These are phyloP conservation scores for Vararia minispora DNA, from an alignment of 768 basidiomycete species.

Conservation along the genomic window DNA sequence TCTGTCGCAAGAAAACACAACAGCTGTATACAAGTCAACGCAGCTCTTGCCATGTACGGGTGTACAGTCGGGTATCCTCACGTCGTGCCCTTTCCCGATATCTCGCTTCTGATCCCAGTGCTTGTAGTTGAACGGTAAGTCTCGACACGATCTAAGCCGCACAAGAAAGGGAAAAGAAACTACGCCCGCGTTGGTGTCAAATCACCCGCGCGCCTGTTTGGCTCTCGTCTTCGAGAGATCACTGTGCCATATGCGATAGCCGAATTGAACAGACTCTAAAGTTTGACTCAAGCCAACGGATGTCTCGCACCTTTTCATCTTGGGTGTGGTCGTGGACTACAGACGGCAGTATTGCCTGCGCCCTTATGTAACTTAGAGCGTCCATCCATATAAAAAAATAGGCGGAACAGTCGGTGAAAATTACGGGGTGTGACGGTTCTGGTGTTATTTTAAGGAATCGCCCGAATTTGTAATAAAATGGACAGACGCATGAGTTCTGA, in stretches of 20 bases:
- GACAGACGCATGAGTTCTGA: no score
- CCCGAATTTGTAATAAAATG: no score
- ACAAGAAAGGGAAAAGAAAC: constrained; percentile 66
- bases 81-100: not conserved
- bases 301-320: no score
- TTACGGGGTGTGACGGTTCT: no score
- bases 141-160: constrained; percentile 70
- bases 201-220: constrained; percentile 68
- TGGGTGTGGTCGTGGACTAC: no score
- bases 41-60: not conserved
- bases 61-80: not conserved
- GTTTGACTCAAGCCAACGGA: no score
- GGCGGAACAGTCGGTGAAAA: no score
- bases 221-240: constrained; percentile 43
- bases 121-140: constrained; percentile 31
- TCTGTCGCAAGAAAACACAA: constrained; percentile 2
- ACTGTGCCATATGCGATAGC: constrained; percentile 37
- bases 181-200: constrained; percentile 63
- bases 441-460: no score
- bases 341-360: no score
- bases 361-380: no score
- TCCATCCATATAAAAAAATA: no score
- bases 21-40: not conserved
- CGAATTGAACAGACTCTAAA: no score
- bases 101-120: not conserved